A percentile compares a stretch with the other conserved stretches of the same genome.
Evolutionary conservation across 345 rosid species (phyloP).

Genomic region (Ailanthus altissimus): DNA sequence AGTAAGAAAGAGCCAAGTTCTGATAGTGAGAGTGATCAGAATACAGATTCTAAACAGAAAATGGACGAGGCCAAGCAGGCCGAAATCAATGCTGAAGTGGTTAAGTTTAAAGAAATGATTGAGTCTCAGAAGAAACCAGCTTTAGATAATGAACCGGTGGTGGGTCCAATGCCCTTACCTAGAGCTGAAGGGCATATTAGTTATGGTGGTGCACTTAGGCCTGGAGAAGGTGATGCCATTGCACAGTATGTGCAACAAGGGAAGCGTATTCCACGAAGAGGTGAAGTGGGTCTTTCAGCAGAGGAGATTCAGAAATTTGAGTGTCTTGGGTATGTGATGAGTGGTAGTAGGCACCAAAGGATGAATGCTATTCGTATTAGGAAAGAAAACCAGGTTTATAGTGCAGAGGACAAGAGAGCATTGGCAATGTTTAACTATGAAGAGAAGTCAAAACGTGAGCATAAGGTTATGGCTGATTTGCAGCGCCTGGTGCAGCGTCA

Average conservation of each 20-base stretch:
- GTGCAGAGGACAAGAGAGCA: conserved; percentile 97
- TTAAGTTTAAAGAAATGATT: conserved; percentile 68
- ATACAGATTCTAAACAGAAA: conserved; percentile 37
- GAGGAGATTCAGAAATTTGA: conserved; percentile 95
- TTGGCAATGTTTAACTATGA: conserved; percentile 98
- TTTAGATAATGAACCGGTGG: conserved; percentile 61
- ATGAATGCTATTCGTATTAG: conserved; percentile 99
- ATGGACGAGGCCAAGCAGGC: conserved; percentile 48
- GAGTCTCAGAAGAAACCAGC: conserved; percentile 81
- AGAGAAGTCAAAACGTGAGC: conserved; percentile 96
- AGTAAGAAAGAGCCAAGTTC: conserved; percentile 44
- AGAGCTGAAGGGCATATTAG: conserved; percentile 95
- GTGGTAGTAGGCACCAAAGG: conserved; percentile 97
- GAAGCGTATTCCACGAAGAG: conserved; percentile 98
- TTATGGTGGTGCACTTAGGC: conserved; percentile 97
- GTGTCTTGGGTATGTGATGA: conserved; percentile 95
- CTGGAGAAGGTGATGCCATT: conserved; percentile 99
- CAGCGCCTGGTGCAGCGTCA: conserved; percentile 93
- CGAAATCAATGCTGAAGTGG: conserved; percentile 68
- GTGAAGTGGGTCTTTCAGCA: conserved; percentile 98
- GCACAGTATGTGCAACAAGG: conserved; percentile 99
- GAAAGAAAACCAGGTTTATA: conserved; percentile 98
- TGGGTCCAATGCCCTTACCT: conserved; percentile 93
- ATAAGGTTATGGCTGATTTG: conserved; percentile 96
- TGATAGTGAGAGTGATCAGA: conserved; percentile 43